Base-by-base conservation (phyloP, 305 asterid species). In the Andrographis paniculata region DNA sequence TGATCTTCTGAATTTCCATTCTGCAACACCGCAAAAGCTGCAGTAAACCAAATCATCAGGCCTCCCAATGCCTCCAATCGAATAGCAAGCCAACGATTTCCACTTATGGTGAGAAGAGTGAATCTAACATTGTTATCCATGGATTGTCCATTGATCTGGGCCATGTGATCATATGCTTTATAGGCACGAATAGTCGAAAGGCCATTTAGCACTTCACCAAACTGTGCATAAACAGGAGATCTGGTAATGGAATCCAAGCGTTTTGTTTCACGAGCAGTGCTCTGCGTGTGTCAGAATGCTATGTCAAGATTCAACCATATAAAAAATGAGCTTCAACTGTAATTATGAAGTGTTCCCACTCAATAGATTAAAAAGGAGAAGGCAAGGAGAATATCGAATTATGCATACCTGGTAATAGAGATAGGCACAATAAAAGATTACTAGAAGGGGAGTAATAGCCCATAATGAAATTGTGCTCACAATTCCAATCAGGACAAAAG, bases 221-320 rank as follows among this genome's bases (percentile, higher is more conserved):
- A 87, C 70, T 87, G 95, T 20, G 96, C 96, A 64, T 87, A 87
- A 48, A 87, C 91, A 15, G 96, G 96, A 50, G 96, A 87, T 61
- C 96, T 71, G 18, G 79, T 64, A 42, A 83, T 49, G 30, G 96
- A 80, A 71, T 87, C 95, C 56, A 87, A 72, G 30, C 96, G 96
- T 53, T 83, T 87, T 42, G 80, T 83, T 76, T 87, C 96, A 14
- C 94, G 87, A 20, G 91, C 77, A n/a, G 95, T 87, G 73, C 89
- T 84, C 96, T 87, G 77, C 60, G 63, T 59, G 58, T 14, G 50
- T 53, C 45, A 48, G 6, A 47, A 58, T 42, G n/a, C 23, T 36
- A 9, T 13, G 12, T 31, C 21, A 48, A 53, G 3, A 7, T 14
- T 17, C 7, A 20, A 16, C 17, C 42, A 31, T 15, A 5, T 31